Evolutionary conservation across 192 early-diverging fungal genomes (phyloP), one percentile per base, ranked within the genome.

Genomic region (Ramicandelaber brevisporus): DNA sequence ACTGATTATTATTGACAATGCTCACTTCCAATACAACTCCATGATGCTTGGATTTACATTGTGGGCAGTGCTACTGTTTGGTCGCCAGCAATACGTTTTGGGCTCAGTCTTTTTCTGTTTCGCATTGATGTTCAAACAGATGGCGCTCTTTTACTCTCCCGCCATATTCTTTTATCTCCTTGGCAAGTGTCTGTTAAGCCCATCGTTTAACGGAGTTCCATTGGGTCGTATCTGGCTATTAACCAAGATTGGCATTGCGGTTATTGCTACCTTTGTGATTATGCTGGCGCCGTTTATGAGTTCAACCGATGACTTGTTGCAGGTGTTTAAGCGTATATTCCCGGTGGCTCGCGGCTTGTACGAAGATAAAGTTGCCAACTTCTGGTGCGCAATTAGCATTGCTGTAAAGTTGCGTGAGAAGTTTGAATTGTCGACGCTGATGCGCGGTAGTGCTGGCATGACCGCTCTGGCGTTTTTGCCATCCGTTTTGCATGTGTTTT

Each of bases 281-380:
- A 20, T 73, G 33, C 60, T 93, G 20, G 36, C 44, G 2, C 80
- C 82, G 7, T 89, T 75, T 59, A 33, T 80, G 21, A 31, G 31
- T 6, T 61, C 66, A 4, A 5, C 58, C 4, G 61, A 50, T 0
- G 58, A 78, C 27, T 37, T 88, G 4, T 19, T 50, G 14, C 87
- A 90, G 48, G 72, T 90, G 0, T 37, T 86, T 3, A 40, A 57
- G 22, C 65, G 92, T 6, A 62, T 98, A 2, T 98, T 98, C 29
- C 92, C 92, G 0, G 67, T 98, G 5, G 65, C 70, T 8, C 68
- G 92, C 16, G 92, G 92, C 0, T 50, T 98, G 9, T 98, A 86
- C 47, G 88, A 98, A 45, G 92, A 98, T 56, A 98, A 98, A 46
- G 92, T 98, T 1, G 87, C 84, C 21, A 98, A 92, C 39, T 40